Conservation (phyloP, 306 rosid species). For the Ormosia semicastrata region DNA sequence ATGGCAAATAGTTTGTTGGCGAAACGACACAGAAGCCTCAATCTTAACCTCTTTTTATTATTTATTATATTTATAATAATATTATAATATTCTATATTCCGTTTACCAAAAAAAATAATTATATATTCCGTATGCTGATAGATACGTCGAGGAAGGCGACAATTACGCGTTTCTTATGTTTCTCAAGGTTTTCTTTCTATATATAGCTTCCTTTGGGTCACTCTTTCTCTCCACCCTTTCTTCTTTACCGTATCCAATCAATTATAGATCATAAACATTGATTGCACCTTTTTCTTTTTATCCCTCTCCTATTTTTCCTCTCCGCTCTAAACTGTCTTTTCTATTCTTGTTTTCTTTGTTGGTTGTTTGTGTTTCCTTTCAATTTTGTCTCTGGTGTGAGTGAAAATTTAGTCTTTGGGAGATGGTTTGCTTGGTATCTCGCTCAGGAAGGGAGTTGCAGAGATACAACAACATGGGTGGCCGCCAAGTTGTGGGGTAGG, state of each 20-base stretch:
- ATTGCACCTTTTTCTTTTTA: too few relatives aligned
- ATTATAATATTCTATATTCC: not conserved
- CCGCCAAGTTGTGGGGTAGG: constrained; percentile 97
- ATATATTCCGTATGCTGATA: not conserved
- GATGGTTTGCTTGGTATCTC: constrained; percentile 82
- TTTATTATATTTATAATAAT: too few relatives aligned
- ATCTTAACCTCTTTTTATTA: not conserved
- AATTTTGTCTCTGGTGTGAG: not conserved
- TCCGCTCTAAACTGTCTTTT: too few relatives aligned
- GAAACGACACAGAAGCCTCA: constrained; percentile 11
- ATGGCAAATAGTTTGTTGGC: not conserved
- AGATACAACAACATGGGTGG: constrained; percentile 80
- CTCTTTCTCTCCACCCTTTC: constrained; percentile 15
- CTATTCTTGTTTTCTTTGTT: not conserved
- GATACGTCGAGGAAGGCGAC: constrained; percentile 20
- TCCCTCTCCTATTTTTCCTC: too few relatives aligned
- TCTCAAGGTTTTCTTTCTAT: constrained; percentile 26
- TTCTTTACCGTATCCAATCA: not conserved
- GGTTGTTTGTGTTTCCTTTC: not conserved
- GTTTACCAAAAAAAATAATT: too few relatives aligned
- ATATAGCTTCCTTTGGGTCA: not conserved
- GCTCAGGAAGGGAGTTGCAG: constrained; percentile 87
- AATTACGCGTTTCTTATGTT: constrained; percentile 30
- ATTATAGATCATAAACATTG: not conserved
- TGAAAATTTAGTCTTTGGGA: not conserved